Conservation (phyloP, 768 basidiomycete genomes). For the Tricholoma terreum region DNA sequence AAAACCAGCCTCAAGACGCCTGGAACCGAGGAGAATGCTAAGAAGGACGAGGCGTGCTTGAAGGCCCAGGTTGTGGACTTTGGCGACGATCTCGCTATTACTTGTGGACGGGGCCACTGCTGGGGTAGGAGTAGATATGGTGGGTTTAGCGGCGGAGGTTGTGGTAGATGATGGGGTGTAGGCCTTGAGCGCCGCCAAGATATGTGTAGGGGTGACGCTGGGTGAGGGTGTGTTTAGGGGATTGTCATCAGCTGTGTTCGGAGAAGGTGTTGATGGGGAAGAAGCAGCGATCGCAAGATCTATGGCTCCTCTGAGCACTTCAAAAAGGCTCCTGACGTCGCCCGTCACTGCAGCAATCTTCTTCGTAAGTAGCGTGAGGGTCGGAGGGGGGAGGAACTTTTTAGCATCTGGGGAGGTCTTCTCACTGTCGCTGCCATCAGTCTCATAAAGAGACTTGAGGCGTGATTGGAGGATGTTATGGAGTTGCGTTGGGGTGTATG, state of each 20-base stretch:
- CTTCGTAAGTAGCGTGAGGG: constrained; percentile 70
- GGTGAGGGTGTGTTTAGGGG: constrained; percentile 34
- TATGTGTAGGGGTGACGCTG: constrained; percentile 61
- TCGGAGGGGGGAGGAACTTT: constrained; percentile 60
- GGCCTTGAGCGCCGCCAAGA: constrained; percentile 73
- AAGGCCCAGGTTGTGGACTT: constrained; percentile 66
- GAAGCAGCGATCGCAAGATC: constrained; percentile 52
- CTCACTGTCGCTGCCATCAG: constrained; percentile 25
- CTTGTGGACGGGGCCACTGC: constrained; percentile 18
- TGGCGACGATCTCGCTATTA: constrained; percentile 62
- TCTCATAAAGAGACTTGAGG: constrained; percentile 48
- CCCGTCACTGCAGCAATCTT: constrained; percentile 81
- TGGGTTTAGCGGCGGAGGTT: constrained; percentile 18
- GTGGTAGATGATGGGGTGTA: constrained; percentile 48
- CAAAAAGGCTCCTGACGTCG: constrained; percentile 77
- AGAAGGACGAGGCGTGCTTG: constrained; percentile 73
- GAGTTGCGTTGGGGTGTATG: constrained; percentile 73
- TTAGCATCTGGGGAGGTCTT: constrained; percentile 30
- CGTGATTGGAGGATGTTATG: constrained; percentile 66
- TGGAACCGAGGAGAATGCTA: constrained; percentile 58
- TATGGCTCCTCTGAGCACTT: constrained; percentile 77
- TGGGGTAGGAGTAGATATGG: constrained; percentile 18
- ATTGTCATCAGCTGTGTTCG: constrained; percentile 26
- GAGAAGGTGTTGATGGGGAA: constrained; percentile 13
- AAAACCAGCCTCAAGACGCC: constrained; percentile 58